phyloP scores from a whole-genome alignment of 73 alveolate species.

The Tetrahymena elliotti region DNA sequence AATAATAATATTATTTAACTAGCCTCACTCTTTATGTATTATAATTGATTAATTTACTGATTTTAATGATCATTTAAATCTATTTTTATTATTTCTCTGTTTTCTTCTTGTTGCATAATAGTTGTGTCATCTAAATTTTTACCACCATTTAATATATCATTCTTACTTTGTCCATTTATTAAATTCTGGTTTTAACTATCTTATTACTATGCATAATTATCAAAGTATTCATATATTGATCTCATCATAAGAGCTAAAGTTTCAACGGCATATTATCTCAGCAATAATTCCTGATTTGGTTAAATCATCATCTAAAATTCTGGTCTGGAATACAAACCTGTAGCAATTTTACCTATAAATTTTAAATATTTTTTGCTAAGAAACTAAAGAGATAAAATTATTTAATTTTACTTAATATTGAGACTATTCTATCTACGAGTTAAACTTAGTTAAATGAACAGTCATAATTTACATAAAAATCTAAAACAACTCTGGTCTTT shows the following conservation, averaged over 20 bases:
- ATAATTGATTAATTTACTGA: not conserved
- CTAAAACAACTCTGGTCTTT: constrained; percentile 16
- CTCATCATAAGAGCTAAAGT: constrained; percentile 4
- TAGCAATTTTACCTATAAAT: not conserved
- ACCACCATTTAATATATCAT: not conserved
- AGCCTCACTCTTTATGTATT: no score
- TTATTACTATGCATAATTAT: not conserved
- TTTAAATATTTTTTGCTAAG: no score
- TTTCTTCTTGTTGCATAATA: not conserved
- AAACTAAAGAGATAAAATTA: no score
- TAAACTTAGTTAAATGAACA: constrained; percentile 24
- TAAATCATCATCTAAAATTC: not conserved
- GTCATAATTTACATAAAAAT: constrained; percentile 34
- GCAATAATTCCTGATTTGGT: constrained; percentile 3
- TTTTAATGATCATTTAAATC: not conserved
- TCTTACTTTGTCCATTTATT: not conserved
- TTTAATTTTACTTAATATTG: constrained; percentile 6
- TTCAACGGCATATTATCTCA: constrained; percentile 6
- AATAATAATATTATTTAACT: not conserved
- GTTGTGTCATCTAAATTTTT: not conserved
- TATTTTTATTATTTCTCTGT: not conserved
- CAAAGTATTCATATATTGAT: not conserved
- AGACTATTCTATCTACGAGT: constrained; percentile 6
- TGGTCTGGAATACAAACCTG: not conserved
- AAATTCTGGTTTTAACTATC: not conserved